A percentile compares a stretch with the other conserved stretches of the same genome.
Conservation (phyloP, 2,329 filamentous ascomycete species). For the Tricladium varicosporioides region DNA sequence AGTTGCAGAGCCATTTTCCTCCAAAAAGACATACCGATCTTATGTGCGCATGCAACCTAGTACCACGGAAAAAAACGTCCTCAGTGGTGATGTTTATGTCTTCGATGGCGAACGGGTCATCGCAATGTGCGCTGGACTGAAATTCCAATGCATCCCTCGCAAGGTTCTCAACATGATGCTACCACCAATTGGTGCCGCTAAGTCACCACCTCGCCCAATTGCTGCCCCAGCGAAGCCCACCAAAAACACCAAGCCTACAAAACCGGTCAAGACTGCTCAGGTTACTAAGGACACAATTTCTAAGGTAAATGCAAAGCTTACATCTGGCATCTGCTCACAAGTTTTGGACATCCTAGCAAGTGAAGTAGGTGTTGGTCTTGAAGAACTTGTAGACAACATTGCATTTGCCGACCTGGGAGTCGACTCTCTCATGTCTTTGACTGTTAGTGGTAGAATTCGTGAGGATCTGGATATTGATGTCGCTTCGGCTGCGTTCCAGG, state of each 20-base stretch:
- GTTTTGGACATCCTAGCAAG: conserved; percentile 54
- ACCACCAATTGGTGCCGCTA: conserved; percentile 52
- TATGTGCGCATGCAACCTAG: conserved; percentile 57
- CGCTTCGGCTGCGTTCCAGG: conserved; percentile 48
- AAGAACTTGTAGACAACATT: conserved; percentile 55
- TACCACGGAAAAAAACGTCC: conserved; percentile 43
- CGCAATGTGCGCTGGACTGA: conserved; percentile 27
- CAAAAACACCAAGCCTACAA: conserved; percentile 41
- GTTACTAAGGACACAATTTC: conserved; percentile 46
- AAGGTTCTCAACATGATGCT: conserved; percentile 51
- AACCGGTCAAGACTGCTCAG: conserved; percentile 31
- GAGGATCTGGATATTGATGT: conserved; percentile 57
- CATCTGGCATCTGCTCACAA: conserved; percentile 40
- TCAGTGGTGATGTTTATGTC: conserved; percentile 53
- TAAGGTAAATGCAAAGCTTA: conserved; percentile 50
- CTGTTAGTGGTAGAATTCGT: conserved; percentile 54
- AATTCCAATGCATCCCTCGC: conserved; percentile 44
- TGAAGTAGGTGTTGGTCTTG: conserved; percentile 53
- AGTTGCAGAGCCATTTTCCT: conserved; percentile 46
- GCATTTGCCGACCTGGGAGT: conserved; percentile 57
- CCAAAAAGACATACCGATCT: conserved; percentile 49
- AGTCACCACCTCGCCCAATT: conserved; percentile 30
- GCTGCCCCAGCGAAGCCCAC: conserved; percentile 15
- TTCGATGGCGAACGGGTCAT: conserved; percentile 41
- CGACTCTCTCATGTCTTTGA: conserved; percentile 61